Conservation (phyloP, 805 yeast genomes). For the Hanseniaspora jakobsenii region DNA sequence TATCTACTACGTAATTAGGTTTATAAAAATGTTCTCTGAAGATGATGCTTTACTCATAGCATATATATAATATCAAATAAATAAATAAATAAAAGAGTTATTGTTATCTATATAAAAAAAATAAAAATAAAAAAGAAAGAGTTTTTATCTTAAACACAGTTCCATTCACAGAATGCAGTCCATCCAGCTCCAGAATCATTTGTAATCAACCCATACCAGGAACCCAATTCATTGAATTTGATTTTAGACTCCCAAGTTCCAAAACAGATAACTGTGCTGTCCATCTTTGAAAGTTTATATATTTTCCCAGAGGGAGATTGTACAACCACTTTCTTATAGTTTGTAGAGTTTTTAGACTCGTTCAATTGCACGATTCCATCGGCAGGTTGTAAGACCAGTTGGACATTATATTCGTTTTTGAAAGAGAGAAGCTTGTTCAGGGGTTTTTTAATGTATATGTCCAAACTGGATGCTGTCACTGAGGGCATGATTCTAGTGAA, state of each 20-base stretch:
- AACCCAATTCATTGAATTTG: conserved; percentile 58
- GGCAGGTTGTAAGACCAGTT: conserved; percentile 51
- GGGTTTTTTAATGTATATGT: conserved; percentile 74
- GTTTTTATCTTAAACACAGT: conserved; percentile 40
- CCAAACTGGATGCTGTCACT: conserved; percentile 54
- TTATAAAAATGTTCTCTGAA: too few relatives aligned
- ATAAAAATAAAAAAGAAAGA: too few relatives aligned
- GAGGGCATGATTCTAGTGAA: conserved; percentile 67
- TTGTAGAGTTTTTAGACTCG: conserved; percentile 19
- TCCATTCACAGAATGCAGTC: conserved; percentile 90
- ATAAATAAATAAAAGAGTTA: too few relatives aligned
- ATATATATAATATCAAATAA: too few relatives aligned
- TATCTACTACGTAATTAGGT: too few relatives aligned
- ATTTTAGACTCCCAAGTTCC: conserved; percentile 52
- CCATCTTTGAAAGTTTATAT: conserved; percentile 43
- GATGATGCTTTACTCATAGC: too few relatives aligned
- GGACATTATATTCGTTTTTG: conserved; percentile 54
- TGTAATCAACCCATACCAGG: conserved; percentile 72
- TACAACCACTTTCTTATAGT: conserved; percentile 42
- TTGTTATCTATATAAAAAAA: too few relatives aligned
- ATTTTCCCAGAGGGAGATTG: conserved; percentile 80
- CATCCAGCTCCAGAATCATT: conserved; percentile 68
- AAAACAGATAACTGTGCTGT: conserved; percentile 28
- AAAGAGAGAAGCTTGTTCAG: conserved; percentile 52
- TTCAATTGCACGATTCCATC: conserved; percentile 31